Percentiles rank a stretch among this genome's conserved stretches.
phyloP scores from a whole-genome alignment of 441 rosid species.

The Isatis lusitanica region DNA sequence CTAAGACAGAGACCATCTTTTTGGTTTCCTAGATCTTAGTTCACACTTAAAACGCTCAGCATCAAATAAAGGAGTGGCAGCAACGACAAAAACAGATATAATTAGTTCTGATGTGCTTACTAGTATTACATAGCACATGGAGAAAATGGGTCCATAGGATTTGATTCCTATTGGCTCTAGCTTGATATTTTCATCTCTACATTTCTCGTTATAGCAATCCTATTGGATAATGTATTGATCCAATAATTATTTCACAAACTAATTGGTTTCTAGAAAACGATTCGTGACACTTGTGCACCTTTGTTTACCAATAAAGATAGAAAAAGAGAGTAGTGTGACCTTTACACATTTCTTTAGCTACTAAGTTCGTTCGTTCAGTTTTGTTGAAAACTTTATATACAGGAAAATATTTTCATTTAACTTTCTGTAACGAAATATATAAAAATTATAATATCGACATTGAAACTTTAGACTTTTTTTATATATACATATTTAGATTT shows the following conservation, averaged over 20 bases:
- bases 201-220: conserved; percentile 9
- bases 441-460: neutral
- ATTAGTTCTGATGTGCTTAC: conserved; percentile 23
- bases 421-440: neutral
- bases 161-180: conserved; percentile 16
- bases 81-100: conserved; percentile 19
- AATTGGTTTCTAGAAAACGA: neutral
- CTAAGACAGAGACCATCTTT: conserved; percentile 30
- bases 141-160: conserved; percentile 23
- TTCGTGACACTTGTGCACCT: too few relatives aligned
- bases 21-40: conserved; percentile 22
- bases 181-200: neutral
- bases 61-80: conserved; percentile 24
- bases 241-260: neutral
- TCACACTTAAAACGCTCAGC: conserved; percentile 30
- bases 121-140: conserved; percentile 30
- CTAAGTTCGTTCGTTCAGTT: neutral
- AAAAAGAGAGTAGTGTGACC: neutral
- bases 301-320: too few relatives aligned
- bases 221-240: neutral
- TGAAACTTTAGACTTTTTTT: too few relatives aligned
- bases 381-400: too few relatives aligned
- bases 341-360: neutral
- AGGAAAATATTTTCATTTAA: too few relatives aligned
- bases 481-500: too few relatives aligned